Conservation (phyloP, 352 stramenopile genomes). For the Globisporangium abappressorium region DNA sequence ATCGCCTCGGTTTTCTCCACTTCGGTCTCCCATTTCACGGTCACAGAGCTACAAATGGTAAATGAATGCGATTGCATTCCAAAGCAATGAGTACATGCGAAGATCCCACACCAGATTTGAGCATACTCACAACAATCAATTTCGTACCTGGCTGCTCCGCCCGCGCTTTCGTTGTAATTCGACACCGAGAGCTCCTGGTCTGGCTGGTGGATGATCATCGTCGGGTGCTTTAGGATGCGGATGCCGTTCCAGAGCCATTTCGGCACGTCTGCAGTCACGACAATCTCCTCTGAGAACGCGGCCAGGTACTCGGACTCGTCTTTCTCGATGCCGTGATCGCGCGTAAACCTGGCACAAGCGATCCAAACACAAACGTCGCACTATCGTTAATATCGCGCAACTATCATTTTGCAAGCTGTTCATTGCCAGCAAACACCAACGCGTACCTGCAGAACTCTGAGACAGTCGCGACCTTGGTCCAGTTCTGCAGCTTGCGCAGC, state of each 20-base stretch:
- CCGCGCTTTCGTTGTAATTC: constrained; percentile 29
- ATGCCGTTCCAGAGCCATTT: constrained; percentile 85
- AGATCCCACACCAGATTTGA: neutral
- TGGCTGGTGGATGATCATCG: constrained; percentile 83
- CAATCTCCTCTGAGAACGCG: constrained; percentile 79
- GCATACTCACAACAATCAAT: neutral
- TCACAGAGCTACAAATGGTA: constrained; percentile 26
- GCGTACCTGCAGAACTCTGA: constrained; percentile 75
- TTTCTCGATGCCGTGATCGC: constrained; percentile 84
- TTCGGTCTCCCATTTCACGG: constrained; percentile 74
- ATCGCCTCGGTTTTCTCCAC: constrained; percentile 81
- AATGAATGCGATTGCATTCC: neutral
- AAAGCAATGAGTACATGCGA: neutral
- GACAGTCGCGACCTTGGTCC: constrained; percentile 80
- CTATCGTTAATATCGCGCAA: neutral
- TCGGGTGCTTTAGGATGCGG: constrained; percentile 80
- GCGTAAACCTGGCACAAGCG: constrained; percentile 54
- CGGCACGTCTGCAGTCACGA: constrained; percentile 67
- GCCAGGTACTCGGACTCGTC: constrained; percentile 85
- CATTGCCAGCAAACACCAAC: neutral
- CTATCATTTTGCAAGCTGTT: neutral
- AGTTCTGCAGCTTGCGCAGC: constrained; percentile 85
- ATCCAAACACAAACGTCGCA: neutral
- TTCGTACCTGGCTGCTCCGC: constrained; percentile 26
- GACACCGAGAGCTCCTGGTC: constrained; percentile 47